These are phyloP conservation scores for Phytopythium sindhum DNA, from an alignment of 352 stramenopile genomes.

Conservation along the genomic window DNA sequence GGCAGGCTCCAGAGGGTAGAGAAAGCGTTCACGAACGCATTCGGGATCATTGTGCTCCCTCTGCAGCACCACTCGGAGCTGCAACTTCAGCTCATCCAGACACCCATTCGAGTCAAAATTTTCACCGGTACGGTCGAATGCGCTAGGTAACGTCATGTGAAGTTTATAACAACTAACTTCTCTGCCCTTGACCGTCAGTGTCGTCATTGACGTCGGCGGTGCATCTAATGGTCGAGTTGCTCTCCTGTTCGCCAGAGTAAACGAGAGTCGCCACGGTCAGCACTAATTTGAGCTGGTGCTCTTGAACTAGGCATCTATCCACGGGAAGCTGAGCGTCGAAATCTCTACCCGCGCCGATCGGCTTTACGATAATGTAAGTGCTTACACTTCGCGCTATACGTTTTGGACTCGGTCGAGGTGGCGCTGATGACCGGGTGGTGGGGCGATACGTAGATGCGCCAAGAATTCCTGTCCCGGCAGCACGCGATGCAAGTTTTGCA, in stretches of 20 bases:
- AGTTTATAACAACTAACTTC: neutral
- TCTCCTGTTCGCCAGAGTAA: too few species aligned
- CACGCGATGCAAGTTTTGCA: conserved; percentile 40
- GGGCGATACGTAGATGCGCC: conserved; percentile 30
- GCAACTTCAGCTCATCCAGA: conserved; percentile 39
- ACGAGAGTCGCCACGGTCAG: too few species aligned
- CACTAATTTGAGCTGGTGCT: neutral
- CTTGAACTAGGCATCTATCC: conserved; percentile 37
- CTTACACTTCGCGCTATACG: too few species aligned
- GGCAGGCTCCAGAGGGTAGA: conserved; percentile 46
- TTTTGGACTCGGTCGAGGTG: neutral
- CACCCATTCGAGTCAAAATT: conserved; percentile 37
- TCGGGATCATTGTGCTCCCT: conserved; percentile 43
- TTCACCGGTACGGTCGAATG: conserved; percentile 55
- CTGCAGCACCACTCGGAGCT: conserved; percentile 42
- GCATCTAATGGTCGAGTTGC: conserved; percentile 62
- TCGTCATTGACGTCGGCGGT: conserved; percentile 29
- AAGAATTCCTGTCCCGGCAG: conserved; percentile 39
- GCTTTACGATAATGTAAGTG: conserved; percentile 37
- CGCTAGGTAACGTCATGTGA: too few species aligned
- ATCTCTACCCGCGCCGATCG: conserved; percentile 41
- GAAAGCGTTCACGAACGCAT: conserved; percentile 59
- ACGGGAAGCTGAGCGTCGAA: conserved; percentile 48
- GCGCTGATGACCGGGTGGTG: neutral
- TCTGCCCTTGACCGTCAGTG: conserved; percentile 8